phyloP scores from a whole-genome alignment of 1,284 basidiomycete species.

The Ceratorhiza oryzae-sativae region DNA sequence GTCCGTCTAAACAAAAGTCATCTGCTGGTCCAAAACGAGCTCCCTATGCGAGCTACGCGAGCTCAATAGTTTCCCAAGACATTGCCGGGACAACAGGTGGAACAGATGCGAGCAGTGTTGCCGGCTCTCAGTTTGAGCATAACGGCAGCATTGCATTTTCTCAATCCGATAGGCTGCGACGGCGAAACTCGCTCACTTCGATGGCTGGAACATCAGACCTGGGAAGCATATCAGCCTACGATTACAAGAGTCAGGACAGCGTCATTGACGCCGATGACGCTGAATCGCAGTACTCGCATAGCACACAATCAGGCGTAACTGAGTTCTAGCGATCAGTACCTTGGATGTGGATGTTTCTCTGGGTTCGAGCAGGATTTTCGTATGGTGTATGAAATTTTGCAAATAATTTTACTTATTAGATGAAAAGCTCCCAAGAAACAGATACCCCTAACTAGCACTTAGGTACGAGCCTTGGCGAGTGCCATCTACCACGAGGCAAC shows the following conservation, averaged over 20 bases:
- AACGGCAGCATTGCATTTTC: constrained; percentile 74
- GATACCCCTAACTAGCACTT: too few relatives aligned
- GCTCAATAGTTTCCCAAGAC: constrained; percentile 91
- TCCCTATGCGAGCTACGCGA: constrained; percentile 84
- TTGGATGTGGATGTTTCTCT: too few relatives aligned
- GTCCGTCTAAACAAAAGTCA: constrained; percentile 65
- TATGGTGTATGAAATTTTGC: too few relatives aligned
- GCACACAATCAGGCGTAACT: constrained; percentile 73
- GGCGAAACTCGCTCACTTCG: constrained; percentile 75
- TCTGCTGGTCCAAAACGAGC: constrained; percentile 71
- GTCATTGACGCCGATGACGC: constrained; percentile 77
- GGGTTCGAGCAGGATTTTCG: too few relatives aligned
- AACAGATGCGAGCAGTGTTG: constrained; percentile 66
- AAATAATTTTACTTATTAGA: too few relatives aligned
- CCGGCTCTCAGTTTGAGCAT: constrained; percentile 55
- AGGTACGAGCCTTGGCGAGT: too few relatives aligned
- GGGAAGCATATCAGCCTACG: constrained; percentile 74
- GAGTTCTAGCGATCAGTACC: too few relatives aligned
- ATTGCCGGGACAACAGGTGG: constrained; percentile 62
- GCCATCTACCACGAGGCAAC: too few relatives aligned
- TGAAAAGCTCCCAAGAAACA: too few relatives aligned
- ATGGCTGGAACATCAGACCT: constrained; percentile 78
- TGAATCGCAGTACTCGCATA: constrained; percentile 75
- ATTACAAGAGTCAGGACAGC: constrained; percentile 88
- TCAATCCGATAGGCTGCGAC: constrained; percentile 74